Evolutionary conservation across 2,329 filamentous ascomycete species (phyloP).

Genomic region (Fusarium pininemorale): DNA sequence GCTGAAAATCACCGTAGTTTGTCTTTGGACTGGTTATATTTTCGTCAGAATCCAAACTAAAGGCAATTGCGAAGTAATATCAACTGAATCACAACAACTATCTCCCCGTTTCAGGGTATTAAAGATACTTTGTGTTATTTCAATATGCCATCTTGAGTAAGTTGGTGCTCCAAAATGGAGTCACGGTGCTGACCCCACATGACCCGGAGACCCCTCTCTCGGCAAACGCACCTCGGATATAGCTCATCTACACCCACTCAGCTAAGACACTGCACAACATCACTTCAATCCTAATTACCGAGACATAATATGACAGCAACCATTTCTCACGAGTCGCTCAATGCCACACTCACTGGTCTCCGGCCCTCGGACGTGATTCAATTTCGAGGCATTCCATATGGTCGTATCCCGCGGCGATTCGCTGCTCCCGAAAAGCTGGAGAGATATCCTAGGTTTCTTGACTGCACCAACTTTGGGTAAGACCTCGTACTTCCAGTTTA

Average conservation of each 20-base stretch:
- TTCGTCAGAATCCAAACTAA: neutral
- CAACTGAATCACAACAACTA: neutral
- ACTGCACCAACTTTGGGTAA: slow-evolving; percentile 10
- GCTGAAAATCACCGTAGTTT: neutral
- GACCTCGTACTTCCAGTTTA: fast-evolving
- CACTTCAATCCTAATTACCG: fast-evolving
- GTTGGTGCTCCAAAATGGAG: too few relatives aligned
- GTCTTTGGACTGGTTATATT: neutral
- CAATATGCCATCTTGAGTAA: neutral
- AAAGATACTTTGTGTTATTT: neutral
- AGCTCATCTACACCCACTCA: neutral
- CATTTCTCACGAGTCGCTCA: neutral
- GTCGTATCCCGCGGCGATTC: neutral
- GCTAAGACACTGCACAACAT: neutral
- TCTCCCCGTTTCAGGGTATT: fast-evolving
- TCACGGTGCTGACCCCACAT: neutral
- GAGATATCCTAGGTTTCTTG: neutral
- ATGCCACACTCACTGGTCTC: neutral
- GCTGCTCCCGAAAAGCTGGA: neutral
- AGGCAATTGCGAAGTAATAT: too few relatives aligned
- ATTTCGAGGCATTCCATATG: slow-evolving; percentile 13
- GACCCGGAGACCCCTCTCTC: neutral
- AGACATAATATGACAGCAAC: neutral
- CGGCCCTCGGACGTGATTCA: neutral
- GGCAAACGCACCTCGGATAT: neutral